Percentiles rank a stretch among this genome's conserved stretches.
phyloP scores from a whole-genome alignment of 139 green algal genomes.

The Raphidocelis subcapitata region DNA sequence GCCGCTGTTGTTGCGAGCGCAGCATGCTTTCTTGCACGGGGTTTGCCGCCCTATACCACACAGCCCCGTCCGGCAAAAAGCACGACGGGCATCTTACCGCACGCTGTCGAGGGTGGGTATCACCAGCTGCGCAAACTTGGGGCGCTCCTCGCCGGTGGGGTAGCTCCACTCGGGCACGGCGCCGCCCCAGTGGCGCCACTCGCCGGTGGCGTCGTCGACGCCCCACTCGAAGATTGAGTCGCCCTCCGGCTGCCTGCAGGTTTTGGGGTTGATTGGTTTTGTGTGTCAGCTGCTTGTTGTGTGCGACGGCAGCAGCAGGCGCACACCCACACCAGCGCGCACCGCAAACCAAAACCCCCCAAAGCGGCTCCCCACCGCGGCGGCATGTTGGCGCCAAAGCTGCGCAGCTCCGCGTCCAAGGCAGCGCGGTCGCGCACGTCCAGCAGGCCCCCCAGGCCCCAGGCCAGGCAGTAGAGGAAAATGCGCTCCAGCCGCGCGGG shows the following conservation, averaged over 20 bases:
- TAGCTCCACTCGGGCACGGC: conserved; percentile 83
- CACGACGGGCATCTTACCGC: conserved; percentile 33
- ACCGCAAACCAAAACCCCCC: too few relatives aligned
- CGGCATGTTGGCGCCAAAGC: conserved; percentile 39
- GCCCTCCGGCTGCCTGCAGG: conserved; percentile 41
- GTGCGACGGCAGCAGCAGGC: too few relatives aligned
- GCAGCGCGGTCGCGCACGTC: conserved; percentile 64
- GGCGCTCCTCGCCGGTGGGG: conserved; percentile 74
- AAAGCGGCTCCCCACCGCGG: conserved; percentile 45
- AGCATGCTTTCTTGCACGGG: too few relatives aligned
- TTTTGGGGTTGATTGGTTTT: too few relatives aligned
- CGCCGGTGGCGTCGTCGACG: conserved; percentile 56
- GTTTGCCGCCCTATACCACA: too few relatives aligned
- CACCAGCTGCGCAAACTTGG: conserved; percentile 86
- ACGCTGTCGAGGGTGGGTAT: conserved; percentile 91
- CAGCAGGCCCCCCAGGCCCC: conserved; percentile 85
- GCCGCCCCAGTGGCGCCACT: conserved; percentile 81
- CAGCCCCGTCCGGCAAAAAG: too few relatives aligned
- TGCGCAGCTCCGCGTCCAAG: conserved; percentile 66
- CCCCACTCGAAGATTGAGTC: conserved; percentile 89
- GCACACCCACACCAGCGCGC: too few relatives aligned
- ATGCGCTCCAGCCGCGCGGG: conserved; percentile 73
- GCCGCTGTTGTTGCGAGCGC: too few relatives aligned
- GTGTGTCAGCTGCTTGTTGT: too few relatives aligned
- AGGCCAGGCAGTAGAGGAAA: conserved; percentile 88